phyloP scores from a whole-genome alignment of 2,329 filamentous ascomycete species.

The Penicillium sclerotigenum region DNA sequence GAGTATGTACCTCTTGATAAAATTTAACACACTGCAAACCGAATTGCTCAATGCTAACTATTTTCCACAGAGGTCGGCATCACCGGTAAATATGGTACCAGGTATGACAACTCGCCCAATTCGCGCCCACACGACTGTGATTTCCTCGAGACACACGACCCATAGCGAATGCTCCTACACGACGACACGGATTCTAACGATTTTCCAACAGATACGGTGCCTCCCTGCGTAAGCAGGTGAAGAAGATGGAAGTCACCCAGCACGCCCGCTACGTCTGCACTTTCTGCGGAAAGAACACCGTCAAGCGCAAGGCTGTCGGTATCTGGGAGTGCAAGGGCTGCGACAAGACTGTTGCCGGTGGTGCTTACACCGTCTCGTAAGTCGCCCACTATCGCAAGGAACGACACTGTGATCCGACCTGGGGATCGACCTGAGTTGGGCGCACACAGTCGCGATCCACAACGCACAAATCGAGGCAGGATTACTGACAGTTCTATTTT shows the following conservation, averaged over 20 bases:
- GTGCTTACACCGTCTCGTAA: conserved; percentile 96
- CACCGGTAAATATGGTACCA: conserved; percentile 97
- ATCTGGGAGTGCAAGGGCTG: conserved; percentile 97
- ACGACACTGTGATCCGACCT: not conserved
- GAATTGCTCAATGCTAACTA: conserved; percentile 30
- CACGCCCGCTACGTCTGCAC: conserved; percentile 97
- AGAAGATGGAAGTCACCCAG: conserved; percentile 99
- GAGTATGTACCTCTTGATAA: conserved; percentile 49
- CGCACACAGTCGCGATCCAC: not conserved
- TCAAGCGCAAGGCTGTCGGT: conserved; percentile 85
- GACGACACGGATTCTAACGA: conserved; percentile 21
- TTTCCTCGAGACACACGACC: conserved; percentile 16
- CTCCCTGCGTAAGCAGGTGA: conserved; percentile 97
- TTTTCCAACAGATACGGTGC: conserved; percentile 76
- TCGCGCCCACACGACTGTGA: conserved; percentile 15
- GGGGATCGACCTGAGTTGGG: not conserved
- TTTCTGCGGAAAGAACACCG: conserved; percentile 96
- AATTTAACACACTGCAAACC: not conserved
- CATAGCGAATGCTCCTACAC: not conserved
- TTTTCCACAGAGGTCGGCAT: conserved; percentile 74
- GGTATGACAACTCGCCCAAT: conserved; percentile 58
- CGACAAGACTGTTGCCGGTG: conserved; percentile 89
- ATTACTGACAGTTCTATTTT: conserved; percentile 1
- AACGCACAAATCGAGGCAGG: not conserved
- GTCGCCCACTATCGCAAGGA: conserved; percentile 45